A percentile compares a stretch with the other conserved stretches of the same genome.
Conservation (phyloP, 2,329 filamentous ascomycete genomes). For the Fusarium virguliforme region DNA sequence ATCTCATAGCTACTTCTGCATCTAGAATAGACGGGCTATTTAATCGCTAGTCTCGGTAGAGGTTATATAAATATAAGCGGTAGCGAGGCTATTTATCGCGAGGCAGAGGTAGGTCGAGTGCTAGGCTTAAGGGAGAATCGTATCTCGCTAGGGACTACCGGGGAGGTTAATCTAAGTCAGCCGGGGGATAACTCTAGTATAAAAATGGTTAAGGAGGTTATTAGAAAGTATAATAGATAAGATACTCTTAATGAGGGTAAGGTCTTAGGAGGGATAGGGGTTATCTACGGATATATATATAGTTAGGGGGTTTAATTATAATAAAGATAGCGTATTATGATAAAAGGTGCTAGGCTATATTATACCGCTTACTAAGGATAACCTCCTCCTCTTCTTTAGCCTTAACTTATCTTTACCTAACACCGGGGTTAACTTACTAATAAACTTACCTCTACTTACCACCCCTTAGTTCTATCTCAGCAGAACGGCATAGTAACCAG, state of each 20-base stretch:
- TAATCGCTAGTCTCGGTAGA: slow-evolving; percentile 7
- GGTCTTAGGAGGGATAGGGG: neutral
- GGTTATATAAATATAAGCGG: slow-evolving; percentile 14
- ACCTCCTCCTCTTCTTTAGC: too few species aligned
- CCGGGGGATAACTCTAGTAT: slow-evolving; percentile 36
- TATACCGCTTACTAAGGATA: neutral
- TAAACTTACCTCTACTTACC: slow-evolving; percentile 40
- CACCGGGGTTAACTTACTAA: slow-evolving; percentile 32
- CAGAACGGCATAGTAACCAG: slow-evolving; percentile 38
- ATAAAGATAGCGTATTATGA: too few species aligned
- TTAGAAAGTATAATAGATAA: slow-evolving; percentile 26
- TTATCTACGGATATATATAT: neutral
- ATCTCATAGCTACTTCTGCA: slow-evolving; percentile 15
- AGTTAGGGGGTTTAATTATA: too few species aligned
- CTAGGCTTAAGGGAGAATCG: slow-evolving; percentile 25
- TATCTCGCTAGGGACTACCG: slow-evolving; percentile 39
- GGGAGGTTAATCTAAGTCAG: slow-evolving; percentile 46
- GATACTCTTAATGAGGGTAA: neutral
- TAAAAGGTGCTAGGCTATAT: too few species aligned
- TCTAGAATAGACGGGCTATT: slow-evolving; percentile 4
- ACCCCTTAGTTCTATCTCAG: slow-evolving; percentile 46
- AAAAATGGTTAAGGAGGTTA: slow-evolving; percentile 40
- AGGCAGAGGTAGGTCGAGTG: slow-evolving; percentile 38
- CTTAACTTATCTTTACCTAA: neutral
- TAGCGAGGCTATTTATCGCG: slow-evolving; percentile 30